Evolutionary conservation across 2,329 filamentous ascomycete species (phyloP), one percentile per base, ranked within the genome.

Genomic region (Phaeosphaeriaceae sp.): DNA sequence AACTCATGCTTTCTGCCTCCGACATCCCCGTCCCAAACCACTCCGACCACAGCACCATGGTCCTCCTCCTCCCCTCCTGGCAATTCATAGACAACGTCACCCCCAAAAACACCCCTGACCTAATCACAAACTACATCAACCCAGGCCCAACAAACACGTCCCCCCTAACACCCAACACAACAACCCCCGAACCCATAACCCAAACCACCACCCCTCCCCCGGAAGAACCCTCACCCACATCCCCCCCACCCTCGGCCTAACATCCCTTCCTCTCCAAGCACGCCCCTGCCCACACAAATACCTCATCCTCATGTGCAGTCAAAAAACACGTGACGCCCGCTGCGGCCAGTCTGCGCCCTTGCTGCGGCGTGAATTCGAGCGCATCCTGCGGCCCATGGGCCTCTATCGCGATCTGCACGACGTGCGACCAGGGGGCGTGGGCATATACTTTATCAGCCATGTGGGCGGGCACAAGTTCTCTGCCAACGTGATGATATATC

Each of bases 401-500:
- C 77, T 99, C 16, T 92, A 88, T 72, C 86, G 94, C 23, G 93
- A 97, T 69, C 76, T 94, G 38, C 86, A 95, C 68, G 94, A 99
- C 71, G 87, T 92, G 72, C 79, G 94, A 49, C 91, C 92, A 0
- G 93, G 93, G 9, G 94, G 94, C 11, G 93, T 97, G 5, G 93
- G 91, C 0, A 90, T 99, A 58, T 96, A 96, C 76, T 97, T 97
- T 70, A 95, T 97, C 68, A 93, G 87, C 60, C 94, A 99, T 68
- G 92, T 97, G 2, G 94, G 94, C 21, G 94, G 94, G 0, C 94
- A 99, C 79, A 97, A 97, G 77, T 97, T 96, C 76, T 87, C 87
- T 38, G 94, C 94, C 21, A 99, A 99, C 66, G 85, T 97, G 62
- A 89, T 99, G 79, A 81, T 99, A 1, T 97, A 99, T 73, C 83